Conservation (phyloP, 805 yeast species). For the Ogataea philodendri region DNA sequence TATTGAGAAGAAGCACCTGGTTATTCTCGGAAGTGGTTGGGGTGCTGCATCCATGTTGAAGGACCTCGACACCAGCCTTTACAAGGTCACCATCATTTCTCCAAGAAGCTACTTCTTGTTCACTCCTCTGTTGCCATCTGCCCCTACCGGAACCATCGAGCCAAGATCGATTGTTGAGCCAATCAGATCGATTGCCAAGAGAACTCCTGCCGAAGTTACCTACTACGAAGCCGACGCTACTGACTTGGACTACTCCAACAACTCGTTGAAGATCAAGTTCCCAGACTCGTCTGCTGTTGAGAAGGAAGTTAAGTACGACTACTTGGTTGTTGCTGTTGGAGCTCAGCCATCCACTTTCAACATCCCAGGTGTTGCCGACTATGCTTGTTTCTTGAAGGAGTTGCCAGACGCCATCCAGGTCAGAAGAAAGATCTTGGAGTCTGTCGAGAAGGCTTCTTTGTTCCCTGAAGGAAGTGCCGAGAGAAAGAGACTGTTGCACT, state of each 20-base stretch:
- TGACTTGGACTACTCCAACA: slow-evolving; percentile 44
- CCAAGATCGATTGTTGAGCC: slow-evolving; percentile 53
- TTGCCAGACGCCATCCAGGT: slow-evolving; percentile 48
- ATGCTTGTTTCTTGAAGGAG: slow-evolving; percentile 52
- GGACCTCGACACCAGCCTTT: slow-evolving; percentile 51
- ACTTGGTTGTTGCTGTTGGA: slow-evolving; percentile 55
- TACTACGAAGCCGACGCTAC: slow-evolving; percentile 58
- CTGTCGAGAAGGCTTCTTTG: slow-evolving; percentile 52
- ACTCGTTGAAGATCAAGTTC: slow-evolving; percentile 45
- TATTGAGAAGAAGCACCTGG: slow-evolving; percentile 40
- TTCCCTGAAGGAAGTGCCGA: slow-evolving; percentile 51
- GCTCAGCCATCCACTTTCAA: slow-evolving; percentile 58
- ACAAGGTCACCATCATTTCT: slow-evolving; percentile 52
- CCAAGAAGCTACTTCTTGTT: slow-evolving; percentile 56
- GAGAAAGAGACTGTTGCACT: slow-evolving; percentile 49
- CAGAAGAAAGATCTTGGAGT: slow-evolving; percentile 48
- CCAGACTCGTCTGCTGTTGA: slow-evolving; percentile 40
- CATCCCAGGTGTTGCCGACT: slow-evolving; percentile 56
- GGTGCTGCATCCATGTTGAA: slow-evolving; percentile 52
- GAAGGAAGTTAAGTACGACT: slow-evolving; percentile 38
- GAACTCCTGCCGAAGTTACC: slow-evolving; percentile 49
- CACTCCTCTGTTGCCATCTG: slow-evolving; percentile 54
- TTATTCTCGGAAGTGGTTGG: slow-evolving; percentile 55
- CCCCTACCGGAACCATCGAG: slow-evolving; percentile 56
- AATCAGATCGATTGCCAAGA: slow-evolving; percentile 50